Evolutionary conservation across 306 rosid genomes (phyloP), one percentile per base, ranked within the genome.

Genomic region (Malus sieversii): DNA sequence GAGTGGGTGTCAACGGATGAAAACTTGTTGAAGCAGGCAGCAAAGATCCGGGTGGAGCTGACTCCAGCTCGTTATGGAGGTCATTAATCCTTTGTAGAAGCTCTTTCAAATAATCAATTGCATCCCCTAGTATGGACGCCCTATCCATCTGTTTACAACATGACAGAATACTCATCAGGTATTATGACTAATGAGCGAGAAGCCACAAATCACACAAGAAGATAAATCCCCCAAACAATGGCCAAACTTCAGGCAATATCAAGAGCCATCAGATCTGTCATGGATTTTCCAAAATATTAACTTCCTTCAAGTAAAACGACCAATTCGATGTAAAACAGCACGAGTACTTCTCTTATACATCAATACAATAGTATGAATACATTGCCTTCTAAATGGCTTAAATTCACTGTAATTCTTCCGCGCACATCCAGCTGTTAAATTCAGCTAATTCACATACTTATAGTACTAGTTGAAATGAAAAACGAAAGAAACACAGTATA

Each of bases 101-200:
- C 87, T 93, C 98, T 87, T 87, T 93, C 90, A 91, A 76, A 87
- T 93, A 93, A 75, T 93, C 97, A 53, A 93, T 84, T 61, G 98
- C 98, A 83, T 93, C 98, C 71, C 98, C 98, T 35, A 93, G 96
- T 69, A 93, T 93, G 3, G 98, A 93, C 69, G 97, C 98, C 78
- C 97, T 89, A 59, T 93, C 98, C 98, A 93, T 91, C 98, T 93
- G 78, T 57, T 53, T 71, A 67, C 63, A 72, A 63, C 64, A 72
- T 22, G 78, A 44, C 60, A 82, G 61, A 42, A 69, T 72, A 40
- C 10, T 65, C 70, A 65, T 22, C 15, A 65, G 16, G 48, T 18
- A 20, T 35, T 19, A 35, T 9, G 27, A 35, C 70, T 35, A 5
- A 64, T 0, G 7, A 64, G 8, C 19, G 42, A 63, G 68, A 63